These are phyloP conservation scores for Tolypocladium endophyticum DNA, from an alignment of 2,329 filamentous ascomycete species.

Conservation along the genomic window DNA sequence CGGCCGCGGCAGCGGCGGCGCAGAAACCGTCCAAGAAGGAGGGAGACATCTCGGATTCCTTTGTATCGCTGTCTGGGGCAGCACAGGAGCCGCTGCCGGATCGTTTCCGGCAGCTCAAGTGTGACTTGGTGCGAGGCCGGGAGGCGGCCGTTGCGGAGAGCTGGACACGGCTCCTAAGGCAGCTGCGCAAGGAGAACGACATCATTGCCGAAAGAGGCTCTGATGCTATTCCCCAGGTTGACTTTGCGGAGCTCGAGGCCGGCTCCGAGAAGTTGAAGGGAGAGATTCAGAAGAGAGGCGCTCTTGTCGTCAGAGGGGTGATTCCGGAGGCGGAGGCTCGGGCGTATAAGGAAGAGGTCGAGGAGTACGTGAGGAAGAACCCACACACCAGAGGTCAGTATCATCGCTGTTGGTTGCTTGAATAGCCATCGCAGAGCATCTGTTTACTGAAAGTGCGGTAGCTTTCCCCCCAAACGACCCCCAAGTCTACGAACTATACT, in stretches of 20 bases:
- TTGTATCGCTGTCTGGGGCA: conserved; percentile 45
- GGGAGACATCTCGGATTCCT: conserved; percentile 53
- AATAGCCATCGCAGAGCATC: neutral
- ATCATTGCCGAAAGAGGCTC: conserved; percentile 33
- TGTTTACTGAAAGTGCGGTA: conserved; percentile 8
- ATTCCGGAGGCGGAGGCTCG: conserved; percentile 52
- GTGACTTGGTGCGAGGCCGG: conserved; percentile 36
- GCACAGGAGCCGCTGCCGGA: conserved; percentile 36
- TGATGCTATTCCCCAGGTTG: conserved; percentile 40
- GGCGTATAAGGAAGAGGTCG: conserved; percentile 52
- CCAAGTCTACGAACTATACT: conserved; percentile 67
- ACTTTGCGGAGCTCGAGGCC: conserved; percentile 32
- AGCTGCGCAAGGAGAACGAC: conserved; percentile 36
- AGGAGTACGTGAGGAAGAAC: conserved; percentile 56
- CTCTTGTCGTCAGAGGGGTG: conserved; percentile 54
- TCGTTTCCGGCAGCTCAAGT: conserved; percentile 46
- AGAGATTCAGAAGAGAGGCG: conserved; percentile 51
- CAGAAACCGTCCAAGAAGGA: conserved; percentile 33
- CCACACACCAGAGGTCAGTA: conserved; percentile 41
- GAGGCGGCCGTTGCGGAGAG: conserved; percentile 35
- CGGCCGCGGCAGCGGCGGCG: conserved; percentile 1
- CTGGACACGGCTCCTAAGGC: conserved; percentile 37
- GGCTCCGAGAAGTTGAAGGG: conserved; percentile 24
- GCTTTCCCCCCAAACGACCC: conserved; percentile 58
- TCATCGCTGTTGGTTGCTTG: neutral